Evolutionary conservation across 2,329 filamentous ascomycete species (phyloP).

Genomic region (Penicillium glabrum): DNA sequence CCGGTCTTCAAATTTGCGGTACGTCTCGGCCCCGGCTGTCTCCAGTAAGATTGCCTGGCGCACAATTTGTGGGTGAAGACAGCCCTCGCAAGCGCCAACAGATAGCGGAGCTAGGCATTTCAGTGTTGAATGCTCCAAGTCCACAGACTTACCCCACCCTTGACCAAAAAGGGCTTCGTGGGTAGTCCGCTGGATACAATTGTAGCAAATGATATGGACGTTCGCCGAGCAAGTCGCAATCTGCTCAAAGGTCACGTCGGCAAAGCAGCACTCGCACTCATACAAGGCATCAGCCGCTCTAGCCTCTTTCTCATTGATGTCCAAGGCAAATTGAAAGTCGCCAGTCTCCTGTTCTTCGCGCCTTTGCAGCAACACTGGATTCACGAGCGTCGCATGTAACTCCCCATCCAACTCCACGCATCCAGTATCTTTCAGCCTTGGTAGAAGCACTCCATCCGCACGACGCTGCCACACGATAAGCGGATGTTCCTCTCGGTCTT

Average conservation of each 20-base stretch:
- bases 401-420: slow-evolving; percentile 46
- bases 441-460: slow-evolving; percentile 31
- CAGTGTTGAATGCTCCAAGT: slow-evolving; percentile 70
- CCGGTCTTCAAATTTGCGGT: slow-evolving; percentile 75
- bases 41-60: slow-evolving; percentile 70
- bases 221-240: slow-evolving; percentile 45
- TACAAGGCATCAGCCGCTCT: slow-evolving; percentile 42
- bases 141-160: slow-evolving; percentile 80
- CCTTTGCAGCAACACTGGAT: slow-evolving; percentile 36
- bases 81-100: slow-evolving; percentile 68
- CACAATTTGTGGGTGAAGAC: slow-evolving; percentile 68
- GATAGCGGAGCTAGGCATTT: slow-evolving; percentile 77
- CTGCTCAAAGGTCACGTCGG: slow-evolving; percentile 50
- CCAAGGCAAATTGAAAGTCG: slow-evolving; percentile 41
- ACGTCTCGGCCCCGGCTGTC: slow-evolving; percentile 68
- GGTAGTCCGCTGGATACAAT: slow-evolving; percentile 77
- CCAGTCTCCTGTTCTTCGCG: slow-evolving; percentile 36
- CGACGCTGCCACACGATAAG: slow-evolving; percentile 40
- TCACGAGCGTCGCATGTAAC: slow-evolving; percentile 37
- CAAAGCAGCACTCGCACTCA: slow-evolving; percentile 51
- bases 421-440: slow-evolving; percentile 43
- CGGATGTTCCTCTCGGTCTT: slow-evolving; percentile 40
- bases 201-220: slow-evolving; percentile 55
- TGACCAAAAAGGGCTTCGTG: slow-evolving; percentile 91
- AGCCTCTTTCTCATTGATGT: slow-evolving; percentile 46